phyloP scores from a whole-genome alignment of 2,329 filamentous ascomycete genomes.

The Colletotrichum nymphaeae region DNA sequence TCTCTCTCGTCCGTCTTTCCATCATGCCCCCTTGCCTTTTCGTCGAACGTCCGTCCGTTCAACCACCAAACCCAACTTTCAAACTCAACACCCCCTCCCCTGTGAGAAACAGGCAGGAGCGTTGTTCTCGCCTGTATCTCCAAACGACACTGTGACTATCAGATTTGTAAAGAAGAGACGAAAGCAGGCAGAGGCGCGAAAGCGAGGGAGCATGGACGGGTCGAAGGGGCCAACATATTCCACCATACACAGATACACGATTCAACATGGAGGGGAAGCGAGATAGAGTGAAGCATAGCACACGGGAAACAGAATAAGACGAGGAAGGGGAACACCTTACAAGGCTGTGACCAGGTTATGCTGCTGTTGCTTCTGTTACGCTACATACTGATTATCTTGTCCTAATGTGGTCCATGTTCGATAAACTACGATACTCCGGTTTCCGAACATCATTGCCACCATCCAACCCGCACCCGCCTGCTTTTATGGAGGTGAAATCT shows the following conservation, averaged over 20 bases:
- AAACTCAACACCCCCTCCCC: not conserved
- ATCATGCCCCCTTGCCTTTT: not conserved
- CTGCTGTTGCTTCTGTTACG: too few relatives aligned
- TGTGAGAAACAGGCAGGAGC: not conserved
- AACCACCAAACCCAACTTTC: too few relatives aligned
- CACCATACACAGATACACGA: not conserved
- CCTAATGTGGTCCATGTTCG: conserved; percentile 2
- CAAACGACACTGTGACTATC: conserved; percentile 21
- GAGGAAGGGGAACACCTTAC: not conserved
- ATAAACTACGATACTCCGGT: not conserved
- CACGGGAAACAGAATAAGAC: not conserved
- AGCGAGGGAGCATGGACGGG: not conserved
- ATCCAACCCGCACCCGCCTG: too few relatives aligned
- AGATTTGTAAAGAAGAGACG: not conserved
- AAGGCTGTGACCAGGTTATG: not conserved
- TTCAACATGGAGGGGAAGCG: not conserved
- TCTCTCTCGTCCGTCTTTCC: too few relatives aligned
- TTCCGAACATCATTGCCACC: too few relatives aligned
- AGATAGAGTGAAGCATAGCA: not conserved
- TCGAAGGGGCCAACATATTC: not conserved
- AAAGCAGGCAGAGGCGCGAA: not conserved
- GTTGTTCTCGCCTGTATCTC: conserved; percentile 13
- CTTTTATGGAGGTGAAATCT: too few relatives aligned
- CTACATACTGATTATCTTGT: not conserved
- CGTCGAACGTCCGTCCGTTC: not conserved